These are phyloP conservation scores for Zarea fungicola DNA, from an alignment of 2,329 filamentous ascomycete species.

Conservation along the genomic window DNA sequence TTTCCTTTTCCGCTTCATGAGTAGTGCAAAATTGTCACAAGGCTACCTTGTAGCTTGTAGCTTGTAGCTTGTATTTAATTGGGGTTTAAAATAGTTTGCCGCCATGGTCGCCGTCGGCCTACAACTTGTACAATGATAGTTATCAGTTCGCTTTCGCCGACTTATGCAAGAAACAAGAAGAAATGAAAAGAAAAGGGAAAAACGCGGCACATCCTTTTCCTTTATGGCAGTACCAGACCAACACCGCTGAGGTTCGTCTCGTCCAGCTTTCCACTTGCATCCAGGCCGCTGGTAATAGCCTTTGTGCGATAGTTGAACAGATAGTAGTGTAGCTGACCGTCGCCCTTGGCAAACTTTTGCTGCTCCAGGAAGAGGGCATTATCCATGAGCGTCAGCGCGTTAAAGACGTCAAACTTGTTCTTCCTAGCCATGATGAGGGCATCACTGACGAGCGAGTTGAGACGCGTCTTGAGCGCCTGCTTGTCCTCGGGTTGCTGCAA, in stretches of 20 bases:
- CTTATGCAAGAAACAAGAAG: too few relatives aligned
- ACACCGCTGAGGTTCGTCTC: conserved; percentile 76
- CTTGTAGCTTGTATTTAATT: too few relatives aligned
- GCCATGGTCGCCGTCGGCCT: too few relatives aligned
- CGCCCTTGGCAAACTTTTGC: conserved; percentile 90
- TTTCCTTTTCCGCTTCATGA: too few relatives aligned
- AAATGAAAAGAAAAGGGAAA: too few relatives aligned
- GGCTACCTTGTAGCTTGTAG: too few relatives aligned
- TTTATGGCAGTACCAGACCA: conserved; percentile 72
- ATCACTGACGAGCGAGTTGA: conserved; percentile 74
- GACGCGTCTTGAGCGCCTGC: conserved; percentile 64
- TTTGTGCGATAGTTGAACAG: conserved; percentile 93
- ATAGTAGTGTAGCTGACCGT: conserved; percentile 95
- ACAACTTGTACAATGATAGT: too few relatives aligned
- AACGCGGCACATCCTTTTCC: neutral
- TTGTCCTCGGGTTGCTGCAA: conserved; percentile 54
- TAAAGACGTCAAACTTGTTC: conserved; percentile 88
- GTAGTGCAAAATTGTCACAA: too few relatives aligned
- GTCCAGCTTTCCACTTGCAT: conserved; percentile 73
- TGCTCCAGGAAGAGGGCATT: conserved; percentile 90
- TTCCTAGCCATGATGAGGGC: conserved; percentile 83
- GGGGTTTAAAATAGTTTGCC: too few relatives aligned
- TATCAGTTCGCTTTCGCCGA: too few relatives aligned
- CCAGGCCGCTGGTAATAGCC: conserved; percentile 78
- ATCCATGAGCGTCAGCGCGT: conserved; percentile 87